A percentile compares a stretch with the other conserved stretches of the same genome.
Evolutionary conservation across 2,329 filamentous ascomycete species (phyloP).

Genomic region (Colletotrichum noveboracense): DNA sequence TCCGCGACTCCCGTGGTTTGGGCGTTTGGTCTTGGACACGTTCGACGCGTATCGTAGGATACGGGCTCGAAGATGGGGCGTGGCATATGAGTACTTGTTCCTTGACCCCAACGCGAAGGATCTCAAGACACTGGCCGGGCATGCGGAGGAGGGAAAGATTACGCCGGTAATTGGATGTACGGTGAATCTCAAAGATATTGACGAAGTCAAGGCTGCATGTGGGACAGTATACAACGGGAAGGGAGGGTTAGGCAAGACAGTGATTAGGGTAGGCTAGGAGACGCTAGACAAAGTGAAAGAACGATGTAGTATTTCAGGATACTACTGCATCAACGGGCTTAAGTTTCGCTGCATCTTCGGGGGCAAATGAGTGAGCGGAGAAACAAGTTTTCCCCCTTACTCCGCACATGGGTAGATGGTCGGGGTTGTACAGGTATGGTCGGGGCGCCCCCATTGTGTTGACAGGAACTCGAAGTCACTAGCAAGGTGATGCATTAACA

Average conservation of each 20-base stretch:
- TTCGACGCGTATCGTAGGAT: neutral
- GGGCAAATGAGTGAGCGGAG: too few relatives aligned
- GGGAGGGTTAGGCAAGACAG: neutral
- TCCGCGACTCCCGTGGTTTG: neutral
- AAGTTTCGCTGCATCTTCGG: too few relatives aligned
- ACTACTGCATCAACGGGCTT: too few relatives aligned
- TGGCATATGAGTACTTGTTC: neutral
- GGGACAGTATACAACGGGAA: neutral
- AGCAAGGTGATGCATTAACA: neutral
- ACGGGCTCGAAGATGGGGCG: neutral
- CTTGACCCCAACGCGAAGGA: neutral
- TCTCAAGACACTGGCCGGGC: neutral
- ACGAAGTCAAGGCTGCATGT: neutral
- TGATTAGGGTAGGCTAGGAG: neutral
- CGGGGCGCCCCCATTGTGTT: too few relatives aligned
- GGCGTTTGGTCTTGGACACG: fast-evolving
- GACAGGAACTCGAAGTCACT: neutral
- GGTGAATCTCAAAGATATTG: neutral
- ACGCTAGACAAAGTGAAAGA: too few relatives aligned
- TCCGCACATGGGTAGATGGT: too few relatives aligned
- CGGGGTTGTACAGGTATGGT: too few relatives aligned
- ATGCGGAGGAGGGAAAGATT: neutral
- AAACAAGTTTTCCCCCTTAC: too few relatives aligned
- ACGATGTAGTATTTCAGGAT: too few relatives aligned
- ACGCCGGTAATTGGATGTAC: neutral